Percentiles rank a stretch among this genome's conserved stretches.
Conservation (phyloP, 257 asterid species). For the Ilex asprella region DNA sequence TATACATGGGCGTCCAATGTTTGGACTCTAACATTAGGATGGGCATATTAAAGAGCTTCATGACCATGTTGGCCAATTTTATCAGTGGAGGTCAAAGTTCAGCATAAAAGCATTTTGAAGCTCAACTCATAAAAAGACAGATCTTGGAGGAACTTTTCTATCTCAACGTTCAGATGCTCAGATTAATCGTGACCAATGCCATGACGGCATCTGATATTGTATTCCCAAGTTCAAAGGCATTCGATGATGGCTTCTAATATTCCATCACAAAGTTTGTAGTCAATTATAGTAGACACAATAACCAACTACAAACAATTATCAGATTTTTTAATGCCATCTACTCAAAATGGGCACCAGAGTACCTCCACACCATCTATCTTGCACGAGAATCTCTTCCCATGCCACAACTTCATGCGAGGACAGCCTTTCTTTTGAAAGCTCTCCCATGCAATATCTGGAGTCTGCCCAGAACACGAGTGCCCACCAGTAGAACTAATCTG, state of each 20-base stretch:
- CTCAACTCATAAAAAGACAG: too few relatives aligned
- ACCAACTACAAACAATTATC: not conserved
- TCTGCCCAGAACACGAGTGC: constrained; percentile 67
- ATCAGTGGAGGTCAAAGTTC: too few relatives aligned
- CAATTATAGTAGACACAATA: not conserved
- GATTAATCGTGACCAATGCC: not conserved
- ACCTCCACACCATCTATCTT: constrained; percentile 93
- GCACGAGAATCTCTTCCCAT: constrained; percentile 76
- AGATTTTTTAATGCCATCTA: not conserved
- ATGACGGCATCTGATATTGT: not conserved
- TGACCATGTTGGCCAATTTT: too few relatives aligned
- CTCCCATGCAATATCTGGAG: constrained; percentile 89
- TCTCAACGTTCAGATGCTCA: too few relatives aligned
- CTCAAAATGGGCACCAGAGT: constrained; percentile 1
- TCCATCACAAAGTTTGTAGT: not conserved
- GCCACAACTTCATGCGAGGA: constrained; percentile 52
- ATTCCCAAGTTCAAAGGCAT: not conserved
- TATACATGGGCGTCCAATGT: too few relatives aligned
- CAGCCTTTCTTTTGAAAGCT: constrained; percentile 74
- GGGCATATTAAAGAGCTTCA: too few relatives aligned
- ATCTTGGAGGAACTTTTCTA: too few relatives aligned
- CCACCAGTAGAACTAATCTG: constrained; percentile 84
- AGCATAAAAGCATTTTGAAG: too few relatives aligned
- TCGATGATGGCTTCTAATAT: not conserved
- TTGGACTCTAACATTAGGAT: too few relatives aligned